phyloP scores from a whole-genome alignment of 495 filamentous ascomycete species.

The Hypoxylon intermedium region DNA sequence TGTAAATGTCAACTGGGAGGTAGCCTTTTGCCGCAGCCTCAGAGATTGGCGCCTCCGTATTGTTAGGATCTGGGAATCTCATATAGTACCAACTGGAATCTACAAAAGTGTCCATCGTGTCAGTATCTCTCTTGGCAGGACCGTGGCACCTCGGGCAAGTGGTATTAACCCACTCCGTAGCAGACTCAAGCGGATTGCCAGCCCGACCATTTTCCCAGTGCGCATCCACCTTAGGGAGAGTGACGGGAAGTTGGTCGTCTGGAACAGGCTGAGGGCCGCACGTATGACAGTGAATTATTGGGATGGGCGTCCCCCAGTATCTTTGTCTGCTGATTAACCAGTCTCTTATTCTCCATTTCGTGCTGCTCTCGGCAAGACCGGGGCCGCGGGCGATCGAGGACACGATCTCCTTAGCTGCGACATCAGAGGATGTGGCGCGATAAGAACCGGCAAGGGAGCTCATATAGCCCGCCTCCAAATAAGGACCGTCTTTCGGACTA shows the following conservation, averaged over 20 bases:
- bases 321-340: constrained; percentile 89
- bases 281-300: constrained; percentile 79
- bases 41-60: no score
- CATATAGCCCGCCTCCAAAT: constrained; percentile 69
- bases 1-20: no score
- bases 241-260: constrained; percentile 74
- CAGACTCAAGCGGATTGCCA: constrained; percentile 78
- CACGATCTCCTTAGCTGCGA: constrained; percentile 68
- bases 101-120: constrained; percentile 96
- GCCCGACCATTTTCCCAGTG: constrained; percentile 72
- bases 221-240: constrained; percentile 71
- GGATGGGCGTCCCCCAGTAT: constrained; percentile 91
- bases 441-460: constrained; percentile 68
- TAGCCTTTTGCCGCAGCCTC: no score
- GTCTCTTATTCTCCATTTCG: constrained; percentile 80
- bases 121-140: constrained; percentile 80
- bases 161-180: constrained; percentile 76
- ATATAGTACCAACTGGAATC: constrained; percentile 94
- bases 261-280: constrained; percentile 85
- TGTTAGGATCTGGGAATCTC: no score
- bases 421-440: constrained; percentile 63
- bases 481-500: constrained; percentile 52
- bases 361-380: constrained; percentile 62
- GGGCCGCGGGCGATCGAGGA: constrained; percentile 58
- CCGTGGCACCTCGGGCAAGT: constrained; percentile 75